These are phyloP conservation scores for Termitomyces sp. DNA, from an alignment of 768 basidiomycete species.

Conservation along the genomic window DNA sequence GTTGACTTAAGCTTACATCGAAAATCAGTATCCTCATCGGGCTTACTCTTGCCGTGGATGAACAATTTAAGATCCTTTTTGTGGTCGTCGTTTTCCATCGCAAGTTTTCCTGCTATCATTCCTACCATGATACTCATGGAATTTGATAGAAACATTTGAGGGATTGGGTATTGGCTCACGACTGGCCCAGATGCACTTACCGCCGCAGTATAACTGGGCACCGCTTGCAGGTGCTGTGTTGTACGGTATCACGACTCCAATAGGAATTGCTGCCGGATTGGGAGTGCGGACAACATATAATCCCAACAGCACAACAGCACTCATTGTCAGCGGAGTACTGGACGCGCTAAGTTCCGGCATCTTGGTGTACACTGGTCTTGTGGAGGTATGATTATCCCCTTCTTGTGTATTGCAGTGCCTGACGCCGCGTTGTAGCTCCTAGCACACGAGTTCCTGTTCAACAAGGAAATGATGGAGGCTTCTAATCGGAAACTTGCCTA, in stretches of 20 bases:
- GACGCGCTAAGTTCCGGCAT: constrained; percentile 89
- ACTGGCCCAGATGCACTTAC: constrained; percentile 71
- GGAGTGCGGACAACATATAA: constrained; percentile 79
- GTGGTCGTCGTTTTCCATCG: constrained; percentile 91
- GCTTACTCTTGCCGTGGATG: constrained; percentile 87
- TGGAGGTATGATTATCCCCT: constrained; percentile 12
- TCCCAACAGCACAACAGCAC: constrained; percentile 70
- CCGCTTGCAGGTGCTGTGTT: constrained; percentile 59
- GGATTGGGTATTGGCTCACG: constrained; percentile 92
- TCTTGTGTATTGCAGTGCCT: constrained; percentile 3
- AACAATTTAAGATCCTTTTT: constrained; percentile 81
- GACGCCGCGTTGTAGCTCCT: constrained; percentile 51
- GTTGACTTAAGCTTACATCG: background rate
- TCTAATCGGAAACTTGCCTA: constrained; percentile 67
- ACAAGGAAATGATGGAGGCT: constrained; percentile 76
- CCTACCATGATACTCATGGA: constrained; percentile 1
- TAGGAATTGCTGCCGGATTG: constrained; percentile 86
- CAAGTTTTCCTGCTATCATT: constrained; percentile 38
- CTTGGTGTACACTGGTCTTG: constrained; percentile 68
- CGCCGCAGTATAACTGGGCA: constrained; percentile 51
- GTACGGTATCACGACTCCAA: constrained; percentile 79
- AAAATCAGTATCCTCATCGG: constrained; percentile 73
- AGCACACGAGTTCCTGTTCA: constrained; percentile 94
- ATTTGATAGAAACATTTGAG: constrained; percentile 81
- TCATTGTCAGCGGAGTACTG: constrained; percentile 80